Evolutionary conservation across 352 stramenopile genomes (phyloP), one percentile per base, ranked within the genome.

Genomic region (Blastocystis sp.): DNA sequence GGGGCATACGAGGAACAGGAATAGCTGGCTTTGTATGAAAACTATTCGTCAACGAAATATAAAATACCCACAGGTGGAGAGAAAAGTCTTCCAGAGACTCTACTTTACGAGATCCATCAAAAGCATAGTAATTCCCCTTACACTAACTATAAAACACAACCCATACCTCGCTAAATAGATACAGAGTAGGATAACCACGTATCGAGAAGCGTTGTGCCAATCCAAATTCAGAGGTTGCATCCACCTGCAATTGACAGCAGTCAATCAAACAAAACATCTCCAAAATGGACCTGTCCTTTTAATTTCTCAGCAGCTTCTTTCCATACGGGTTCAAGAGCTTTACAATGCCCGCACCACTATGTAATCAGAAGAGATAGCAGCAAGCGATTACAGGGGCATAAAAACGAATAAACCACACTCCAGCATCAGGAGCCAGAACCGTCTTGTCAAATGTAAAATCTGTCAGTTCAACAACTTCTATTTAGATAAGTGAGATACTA

Each of bases 301-400:
- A 85, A 37, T 13, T 85, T 62, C 24, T 85, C 53, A n/a, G 73
- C 11, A 68, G 54, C 30, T 30, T 66, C 24, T 56, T 69, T 37
- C 73, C 73, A 85, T 7, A 37, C 53, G 0, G 73, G 73, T 24
- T 85, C 24, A 16, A 85, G 55, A 34, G 73, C 73, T 16, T 85
- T 66, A 37, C 73, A 85, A 53, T 85, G 73, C n/a, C 73, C 73
- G 53, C 73, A 85, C 73, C 73, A 85, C 73, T 85, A 85, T 30
- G 24, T 24, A 45, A 39, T 66, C 41, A 65, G 20, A 18, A 6
- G 11, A 26, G 18, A 6, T 16, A 50, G 1, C 7, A 26, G 13
- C 20, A 55, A 45, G 6, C n/a, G 47, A 3, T 24, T 85, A 85
- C 73, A 45, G 73, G 73, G 7, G 73, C 73, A n/a, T 85, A 85